Evolutionary conservation across 768 basidiomycete genomes (phyloP), one percentile per base, ranked within the genome.

Genomic region (Suillus subluteus): DNA sequence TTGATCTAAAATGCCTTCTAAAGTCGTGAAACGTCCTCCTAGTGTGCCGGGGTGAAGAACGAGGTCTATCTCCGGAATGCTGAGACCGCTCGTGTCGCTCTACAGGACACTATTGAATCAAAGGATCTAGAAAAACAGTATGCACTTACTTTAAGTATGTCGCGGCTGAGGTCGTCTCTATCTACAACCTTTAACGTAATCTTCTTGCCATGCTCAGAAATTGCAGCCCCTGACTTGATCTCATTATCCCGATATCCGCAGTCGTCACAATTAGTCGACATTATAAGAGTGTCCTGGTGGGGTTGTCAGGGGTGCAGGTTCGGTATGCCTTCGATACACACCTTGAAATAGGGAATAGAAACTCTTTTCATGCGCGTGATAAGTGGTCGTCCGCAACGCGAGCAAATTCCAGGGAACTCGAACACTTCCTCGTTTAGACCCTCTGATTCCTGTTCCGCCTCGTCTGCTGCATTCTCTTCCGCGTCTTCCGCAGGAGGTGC

Each of bases 171-270:
- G 79, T 99, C 98, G 62, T 99, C 97, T 18, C 86, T 80, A 75
- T 99, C 96, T 71, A 96, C 91, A 6, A 98, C 95, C 76, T 91
- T 94, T 64, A 99, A 83, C 0, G 85, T 94, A 69, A 98, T 95
- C 65, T 83, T 86, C 77, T 93, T 96, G 21, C 97, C 98, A 73
- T 91, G 83, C 5, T 86, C 87, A 4, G 97, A 94, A 65, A 98
- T 94, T 1, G 96, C 96, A 2, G 89, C 81, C 26, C 97, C 95
- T 6, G 95, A 93, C 78, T 99, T 99, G 73, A 99, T 92, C 80
- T 99, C 98, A 73, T 96, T 99, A 79, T 99, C 98, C 65, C 94
- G 86, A 78, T 99, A 99, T 1, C 98, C 98, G 77, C 98, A 99
- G 62, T 81, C 79, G 66, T 96, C 94, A 76, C 98, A 99, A 76